Base-by-base conservation (phyloP, 2,329 filamentous ascomycete species). In the Exophiala bonariae region DNA sequence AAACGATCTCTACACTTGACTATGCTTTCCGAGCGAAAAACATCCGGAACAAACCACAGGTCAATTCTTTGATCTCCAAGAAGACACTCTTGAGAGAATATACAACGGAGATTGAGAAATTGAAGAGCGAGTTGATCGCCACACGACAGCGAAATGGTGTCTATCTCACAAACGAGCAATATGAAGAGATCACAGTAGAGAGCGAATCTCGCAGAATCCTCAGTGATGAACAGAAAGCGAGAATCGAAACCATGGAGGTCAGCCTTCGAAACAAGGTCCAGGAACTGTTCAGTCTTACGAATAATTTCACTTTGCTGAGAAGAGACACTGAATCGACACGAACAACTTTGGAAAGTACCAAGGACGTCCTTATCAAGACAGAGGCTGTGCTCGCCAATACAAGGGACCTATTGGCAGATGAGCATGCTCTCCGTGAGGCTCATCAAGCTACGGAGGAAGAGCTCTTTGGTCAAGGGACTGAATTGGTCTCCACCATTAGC, bases 1-100 rank as follows among this genome's bases (percentile, higher is more conserved):
- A 99, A 68, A 99, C 95, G 0, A 97, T 99, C 50, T 97, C 93
- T 1, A 99, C 95, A 0, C 78, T 99, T 2, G 93, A 99, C 66
- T 99, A 99, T 64, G 95, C 93, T 9, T 97, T 97, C 71, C 82
- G 93, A 37, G 93, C 93, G 13, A 99, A 99, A 75, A 97, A 99
- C 59, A 99, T 99, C 61, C 87, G 89, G 40, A 99, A 99, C 69
- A 96, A 96, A 69, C 95, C 93, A 1, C 93, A 99, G 63, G 79
- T 95, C 60, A 99, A 97, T 68, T 87, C 89, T 39, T 81, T 89
- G 63, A 82, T 97, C 55, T 91, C 89, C 55, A 99, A 97, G 70
- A 95, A 93, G 70, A 96, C 89, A 3, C 70, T 99, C 10, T 77
- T 99, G 9, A 85, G 81, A 50, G 93, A 99, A 56, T 96, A 96